phyloP scores from a whole-genome alignment of 176 grass and related monocot genomes.

The Guadua angustifolia region DNA sequence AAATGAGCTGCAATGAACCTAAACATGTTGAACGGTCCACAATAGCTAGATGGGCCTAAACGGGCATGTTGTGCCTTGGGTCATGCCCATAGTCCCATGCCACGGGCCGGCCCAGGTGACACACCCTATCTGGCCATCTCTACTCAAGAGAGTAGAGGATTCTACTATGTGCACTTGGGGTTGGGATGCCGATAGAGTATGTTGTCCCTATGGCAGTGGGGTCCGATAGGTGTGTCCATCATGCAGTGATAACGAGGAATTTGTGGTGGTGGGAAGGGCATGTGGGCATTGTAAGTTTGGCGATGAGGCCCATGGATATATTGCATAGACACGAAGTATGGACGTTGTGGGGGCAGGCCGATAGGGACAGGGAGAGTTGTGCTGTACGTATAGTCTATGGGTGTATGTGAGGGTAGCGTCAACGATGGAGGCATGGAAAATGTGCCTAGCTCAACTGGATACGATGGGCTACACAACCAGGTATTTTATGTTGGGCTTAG shows the following conservation, averaged over 20 bases:
- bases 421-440: not conserved
- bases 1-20: too few relatives aligned
- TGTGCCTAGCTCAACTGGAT: too few relatives aligned
- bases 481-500: too few relatives aligned
- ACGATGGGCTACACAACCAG: too few relatives aligned
- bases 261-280: not conserved
- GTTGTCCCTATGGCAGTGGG: not conserved
- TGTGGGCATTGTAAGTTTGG: not conserved
- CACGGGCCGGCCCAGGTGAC: too few relatives aligned
- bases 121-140: too few relatives aligned
- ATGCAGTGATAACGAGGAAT: accelerated
- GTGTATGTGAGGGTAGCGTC: not conserved
- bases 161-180: not conserved
- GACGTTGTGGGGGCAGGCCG: not conserved
- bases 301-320: not conserved
- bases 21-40: too few relatives aligned
- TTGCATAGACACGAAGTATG: not conserved
- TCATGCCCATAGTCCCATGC: too few relatives aligned
- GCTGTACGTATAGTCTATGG: not conserved
- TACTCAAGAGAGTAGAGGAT: not conserved
- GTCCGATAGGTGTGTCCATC: accelerated
- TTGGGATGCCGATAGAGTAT: not conserved
- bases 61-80: too few relatives aligned
- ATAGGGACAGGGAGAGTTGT: too few relatives aligned
- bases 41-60: too few relatives aligned